Conservation (phyloP, 768 basidiomycete species). For the Trametopsis cervina region DNA sequence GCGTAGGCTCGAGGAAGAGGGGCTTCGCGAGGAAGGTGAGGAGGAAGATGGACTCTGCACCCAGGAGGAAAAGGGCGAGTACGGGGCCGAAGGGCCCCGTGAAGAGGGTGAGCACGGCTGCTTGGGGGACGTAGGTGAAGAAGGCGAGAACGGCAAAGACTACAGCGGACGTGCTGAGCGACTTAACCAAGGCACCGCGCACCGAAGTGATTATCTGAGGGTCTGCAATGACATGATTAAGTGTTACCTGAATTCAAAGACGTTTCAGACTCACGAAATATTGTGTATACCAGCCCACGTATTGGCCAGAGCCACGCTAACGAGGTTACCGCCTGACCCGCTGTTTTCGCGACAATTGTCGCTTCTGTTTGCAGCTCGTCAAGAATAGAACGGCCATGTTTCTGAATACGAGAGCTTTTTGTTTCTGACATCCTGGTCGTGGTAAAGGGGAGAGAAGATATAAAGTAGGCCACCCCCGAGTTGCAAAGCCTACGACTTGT, state of each 20-base stretch:
- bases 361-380: conserved; percentile 14
- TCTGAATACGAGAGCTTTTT: too few relatives aligned
- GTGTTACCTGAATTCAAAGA: too few relatives aligned
- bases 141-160: conserved; percentile 42
- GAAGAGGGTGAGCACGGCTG: conserved; percentile 54
- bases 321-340: conserved; percentile 16
- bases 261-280: conserved; percentile 18
- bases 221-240: conserved; percentile 9
- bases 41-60: conserved; percentile 35
- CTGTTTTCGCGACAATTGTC: conserved; percentile 6
- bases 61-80: conserved; percentile 30
- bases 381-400: too few relatives aligned
- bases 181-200: conserved; percentile 32
- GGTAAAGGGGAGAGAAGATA: too few relatives aligned
- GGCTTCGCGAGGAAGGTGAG: conserved; percentile 38
- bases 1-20: conserved; percentile 36
- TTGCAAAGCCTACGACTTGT: too few relatives aligned
- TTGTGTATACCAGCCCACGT: conserved; percentile 20
- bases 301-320: conserved; percentile 26
- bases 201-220: conserved; percentile 21
- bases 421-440: too few relatives aligned
- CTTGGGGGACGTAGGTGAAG: conserved; percentile 61
- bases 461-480: too few relatives aligned
- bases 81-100: conserved; percentile 60
- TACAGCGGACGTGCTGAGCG: conserved; percentile 29